A percentile compares a stretch with the other conserved stretches of the same genome.
Conservation (phyloP, 2,329 filamentous ascomycete species). For the Pseudovirgaria hyperparasitica region DNA sequence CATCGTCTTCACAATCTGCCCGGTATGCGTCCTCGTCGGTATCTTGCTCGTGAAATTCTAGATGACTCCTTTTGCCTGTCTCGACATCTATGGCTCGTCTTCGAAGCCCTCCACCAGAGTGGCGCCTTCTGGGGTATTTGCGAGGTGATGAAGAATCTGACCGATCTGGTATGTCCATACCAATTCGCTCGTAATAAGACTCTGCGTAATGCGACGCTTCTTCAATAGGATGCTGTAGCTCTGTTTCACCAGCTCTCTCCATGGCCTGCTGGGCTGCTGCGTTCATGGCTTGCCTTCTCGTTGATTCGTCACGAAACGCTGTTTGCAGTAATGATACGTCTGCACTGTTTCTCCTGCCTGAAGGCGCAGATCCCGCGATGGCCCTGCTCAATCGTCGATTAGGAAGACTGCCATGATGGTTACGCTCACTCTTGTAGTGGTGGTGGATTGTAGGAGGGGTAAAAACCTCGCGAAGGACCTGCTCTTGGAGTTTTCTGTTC, state of each 20-base stretch:
- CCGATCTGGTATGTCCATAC: slow-evolving; percentile 11
- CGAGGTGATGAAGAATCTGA: slow-evolving; percentile 16
- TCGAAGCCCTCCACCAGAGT: slow-evolving; percentile 75
- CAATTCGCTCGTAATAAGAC: not conserved
- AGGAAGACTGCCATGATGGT: slow-evolving; percentile 52
- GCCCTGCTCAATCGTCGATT: slow-evolving; percentile 21
- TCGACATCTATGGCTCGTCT: slow-evolving; percentile 58
- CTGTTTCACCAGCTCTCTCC: slow-evolving; percentile 5
- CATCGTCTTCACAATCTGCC: slow-evolving; percentile 60
- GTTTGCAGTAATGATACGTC: slow-evolving; percentile 19
- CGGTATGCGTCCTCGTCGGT: slow-evolving; percentile 82
- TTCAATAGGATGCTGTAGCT: slow-evolving; percentile 11
- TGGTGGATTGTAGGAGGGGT: slow-evolving; percentile 72
- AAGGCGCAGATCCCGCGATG: slow-evolving; percentile 19
- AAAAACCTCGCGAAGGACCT: slow-evolving; percentile 88
- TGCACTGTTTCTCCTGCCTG: slow-evolving; percentile 24
- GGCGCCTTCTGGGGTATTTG: slow-evolving; percentile 46
- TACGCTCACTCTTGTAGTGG: slow-evolving; percentile 53
- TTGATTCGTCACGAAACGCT: slow-evolving; percentile 20
- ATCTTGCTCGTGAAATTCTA: slow-evolving; percentile 90
- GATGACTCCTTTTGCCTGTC: slow-evolving; percentile 50
- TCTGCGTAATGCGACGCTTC: slow-evolving; percentile 5
- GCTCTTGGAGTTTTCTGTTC: slow-evolving; percentile 75
- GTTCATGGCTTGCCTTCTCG: slow-evolving; percentile 29
- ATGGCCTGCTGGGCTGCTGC: slow-evolving; percentile 22